Base-by-base conservation (phyloP, 2,329 filamentous ascomycete genomes). In the Fusarium nelsonii region DNA sequence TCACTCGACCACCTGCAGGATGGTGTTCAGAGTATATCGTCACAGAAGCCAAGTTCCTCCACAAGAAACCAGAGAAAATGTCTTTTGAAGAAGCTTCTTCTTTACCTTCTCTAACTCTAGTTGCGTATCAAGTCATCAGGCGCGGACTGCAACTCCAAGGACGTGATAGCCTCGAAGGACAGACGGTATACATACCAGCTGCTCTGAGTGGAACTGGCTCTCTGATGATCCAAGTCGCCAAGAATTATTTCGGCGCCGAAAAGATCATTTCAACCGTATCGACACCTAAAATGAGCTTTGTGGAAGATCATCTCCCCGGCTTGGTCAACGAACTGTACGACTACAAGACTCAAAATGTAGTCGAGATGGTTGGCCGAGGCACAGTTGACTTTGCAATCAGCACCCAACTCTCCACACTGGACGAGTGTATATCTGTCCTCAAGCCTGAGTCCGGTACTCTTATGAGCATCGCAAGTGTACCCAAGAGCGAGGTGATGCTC, bases 201-300 rank as follows among this genome's bases (percentile, higher is more conserved):
- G 85, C 81, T 1, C 78, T 88, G 37, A 81, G 84, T 54, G 83
- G 80, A 1, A 83, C 81, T 0, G 85, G 86, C 0, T 77, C 79
- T 4, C 74, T 82, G 28, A 82, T 77, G 0, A 79, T 83, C 28
- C 85, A 88, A 73, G 73, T 87, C 3, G 82, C 84, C 4, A 85
- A 84, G 68, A 83, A 84, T 32, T 78, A 83, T 4, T 87, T 84
- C 48, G 79, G 81, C 1, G 85, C 82, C 2, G 73, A 73, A 0
- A 81, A 77, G 46, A 77, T 88, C 55, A 83, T 88, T 45, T 80
- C 84, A 0, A 86, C 85, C 0, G 84, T 84, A 0, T 87, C 85
- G 6, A 86, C 85, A 23, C 63, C 79, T 11, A 88, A 88, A 73
- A 59, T 88, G 33, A 63, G 76, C 1, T 77, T 82, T 23, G 82